Evolutionary conservation across 2,329 filamentous ascomycete species (phyloP).

Genomic region (Podosphaera fusca): DNA sequence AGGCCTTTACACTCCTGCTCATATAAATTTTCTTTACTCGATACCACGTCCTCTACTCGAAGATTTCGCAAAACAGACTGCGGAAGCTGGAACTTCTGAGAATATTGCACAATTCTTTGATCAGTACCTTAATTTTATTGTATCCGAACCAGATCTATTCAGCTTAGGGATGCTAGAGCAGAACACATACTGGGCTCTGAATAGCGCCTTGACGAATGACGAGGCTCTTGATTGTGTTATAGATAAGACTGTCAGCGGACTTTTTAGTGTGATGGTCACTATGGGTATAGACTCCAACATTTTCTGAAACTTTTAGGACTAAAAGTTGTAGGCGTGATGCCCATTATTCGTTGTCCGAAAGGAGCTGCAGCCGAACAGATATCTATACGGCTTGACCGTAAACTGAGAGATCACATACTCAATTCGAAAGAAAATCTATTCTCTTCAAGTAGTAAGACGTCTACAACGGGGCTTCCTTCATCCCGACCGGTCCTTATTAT

Average conservation of each 20-base stretch:
- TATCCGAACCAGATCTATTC: conserved; percentile 86
- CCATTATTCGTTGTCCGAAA: conserved; percentile 85
- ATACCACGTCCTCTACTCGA: conserved; percentile 76
- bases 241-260: conserved; percentile 75
- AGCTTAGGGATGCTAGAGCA: conserved; percentile 79
- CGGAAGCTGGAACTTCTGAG: conserved; percentile 62
- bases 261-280: conserved; percentile 97
- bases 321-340: conserved; percentile 47
- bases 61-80: conserved; percentile 80
- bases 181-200: conserved; percentile 85
- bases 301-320: neutral
- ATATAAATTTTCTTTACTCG: conserved; percentile 92
- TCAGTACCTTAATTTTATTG: conserved; percentile 93
- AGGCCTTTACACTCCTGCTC: conserved; percentile 75
- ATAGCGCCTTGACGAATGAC: conserved; percentile 76
- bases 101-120: conserved; percentile 83
- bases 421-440: conserved; percentile 98
- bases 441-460: conserved; percentile 36
- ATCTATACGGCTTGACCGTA: conserved; percentile 78
- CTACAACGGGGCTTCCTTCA: conserved; percentile 35
- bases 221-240: conserved; percentile 71
- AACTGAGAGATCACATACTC: conserved; percentile 83
- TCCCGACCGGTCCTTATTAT: conserved; percentile 79
- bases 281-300: conserved; percentile 40
- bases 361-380: conserved; percentile 87